Conservation (phyloP, 352 stramenopile genomes). For the Phytophthora boehmeriae region DNA sequence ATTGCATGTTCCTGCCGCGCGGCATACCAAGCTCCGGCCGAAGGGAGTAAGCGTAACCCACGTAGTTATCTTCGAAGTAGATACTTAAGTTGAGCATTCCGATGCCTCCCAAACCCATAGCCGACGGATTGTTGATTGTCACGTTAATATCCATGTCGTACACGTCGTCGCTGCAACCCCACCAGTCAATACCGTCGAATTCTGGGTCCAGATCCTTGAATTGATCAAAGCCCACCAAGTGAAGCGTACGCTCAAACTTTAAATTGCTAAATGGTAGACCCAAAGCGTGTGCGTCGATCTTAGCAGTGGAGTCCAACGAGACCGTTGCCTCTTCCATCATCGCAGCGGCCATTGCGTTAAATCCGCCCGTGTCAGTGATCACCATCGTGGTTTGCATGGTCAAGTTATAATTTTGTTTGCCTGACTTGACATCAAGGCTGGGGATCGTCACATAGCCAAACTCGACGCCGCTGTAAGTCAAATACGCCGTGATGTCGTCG, state of each 20-base stretch:
- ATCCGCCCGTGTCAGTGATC: conserved; percentile 50
- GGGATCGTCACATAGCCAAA: conserved; percentile 55
- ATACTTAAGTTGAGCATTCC: conserved; percentile 70
- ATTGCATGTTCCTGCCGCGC: conserved; percentile 45
- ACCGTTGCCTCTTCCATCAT: conserved; percentile 48
- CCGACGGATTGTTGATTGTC: conserved; percentile 52
- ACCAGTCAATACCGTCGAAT: conserved; percentile 3
- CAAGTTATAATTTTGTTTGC: conserved; percentile 57
- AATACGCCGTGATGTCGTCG: conserved; percentile 38
- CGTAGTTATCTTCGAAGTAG: conserved; percentile 62
- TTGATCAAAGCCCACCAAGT: conserved; percentile 54
- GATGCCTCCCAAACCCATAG: conserved; percentile 57
- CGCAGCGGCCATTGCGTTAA: conserved; percentile 44
- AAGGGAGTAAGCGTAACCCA: conserved; percentile 61
- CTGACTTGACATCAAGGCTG: conserved; percentile 47
- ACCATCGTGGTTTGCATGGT: conserved; percentile 39
- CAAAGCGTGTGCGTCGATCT: conserved; percentile 44
- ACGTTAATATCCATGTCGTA: conserved; percentile 63
- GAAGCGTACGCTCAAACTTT: conserved; percentile 50
- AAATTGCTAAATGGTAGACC: conserved; percentile 54
- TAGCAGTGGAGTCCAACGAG: conserved; percentile 36
- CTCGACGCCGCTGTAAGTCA: conserved; percentile 43
- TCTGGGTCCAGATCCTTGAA: conserved; percentile 39
- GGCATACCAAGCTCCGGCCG: conserved; percentile 48
- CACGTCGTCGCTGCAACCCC: conserved; percentile 36